Percentiles rank a stretch among this genome's conserved stretches.
phyloP scores from a whole-genome alignment of 371 early-diverging fungal species.

The Mortierella sp. region DNA sequence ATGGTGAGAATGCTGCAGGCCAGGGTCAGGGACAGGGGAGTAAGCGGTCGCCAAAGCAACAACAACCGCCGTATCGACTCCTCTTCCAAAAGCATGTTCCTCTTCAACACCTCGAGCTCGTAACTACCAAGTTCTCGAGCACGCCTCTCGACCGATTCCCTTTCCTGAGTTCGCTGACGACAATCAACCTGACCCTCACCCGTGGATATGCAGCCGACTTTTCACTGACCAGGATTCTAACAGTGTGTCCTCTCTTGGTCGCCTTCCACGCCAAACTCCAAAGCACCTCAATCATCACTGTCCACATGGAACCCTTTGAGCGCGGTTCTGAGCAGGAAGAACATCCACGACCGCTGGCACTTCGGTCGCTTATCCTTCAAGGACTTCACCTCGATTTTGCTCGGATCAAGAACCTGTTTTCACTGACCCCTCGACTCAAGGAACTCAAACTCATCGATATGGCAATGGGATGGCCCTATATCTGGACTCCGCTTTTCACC shows the following conservation, averaged over 20 bases:
- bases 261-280: not conserved
- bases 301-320: not conserved
- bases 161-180: not conserved
- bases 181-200: not conserved
- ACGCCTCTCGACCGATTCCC: not conserved
- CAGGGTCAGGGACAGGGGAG: not conserved
- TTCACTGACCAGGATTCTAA: not conserved
- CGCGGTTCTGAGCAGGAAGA: not conserved
- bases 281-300: not conserved
- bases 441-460: not conserved
- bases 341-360: not conserved
- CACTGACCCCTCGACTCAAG: not conserved
- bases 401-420: not conserved
- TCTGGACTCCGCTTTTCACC: not conserved
- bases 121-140: not conserved
- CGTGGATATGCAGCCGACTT: not conserved
- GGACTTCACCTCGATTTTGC: not conserved
- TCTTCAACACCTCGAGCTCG: not conserved
- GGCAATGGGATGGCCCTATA: not conserved
- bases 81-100: not conserved
- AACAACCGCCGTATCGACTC: not conserved
- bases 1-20: not conserved
- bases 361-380: not conserved
- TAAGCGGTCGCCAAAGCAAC: not conserved
- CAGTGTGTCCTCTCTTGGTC: not conserved